Evolutionary conservation across 768 basidiomycete genomes (phyloP).

Genomic region (Pleurotus ostreatus): DNA sequence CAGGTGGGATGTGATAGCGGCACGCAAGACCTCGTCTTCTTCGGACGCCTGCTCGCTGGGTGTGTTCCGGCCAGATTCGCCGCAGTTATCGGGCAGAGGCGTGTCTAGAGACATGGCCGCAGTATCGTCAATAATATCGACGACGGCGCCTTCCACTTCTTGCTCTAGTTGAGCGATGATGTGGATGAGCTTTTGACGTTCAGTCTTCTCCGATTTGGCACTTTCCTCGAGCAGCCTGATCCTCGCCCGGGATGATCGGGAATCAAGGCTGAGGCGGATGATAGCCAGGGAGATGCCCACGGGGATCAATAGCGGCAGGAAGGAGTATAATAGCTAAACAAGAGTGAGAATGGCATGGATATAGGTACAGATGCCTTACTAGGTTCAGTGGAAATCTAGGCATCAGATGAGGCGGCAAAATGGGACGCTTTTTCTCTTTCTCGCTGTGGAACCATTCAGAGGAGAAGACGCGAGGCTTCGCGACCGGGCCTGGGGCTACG

Average conservation of each 20-base stretch:
- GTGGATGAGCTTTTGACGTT: constrained; percentile 46
- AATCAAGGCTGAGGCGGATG: constrained; percentile 52
- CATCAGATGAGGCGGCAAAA: constrained; percentile 56
- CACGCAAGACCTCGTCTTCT: background rate
- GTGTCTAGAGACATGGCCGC: constrained; percentile 19
- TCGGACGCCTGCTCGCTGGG: background rate
- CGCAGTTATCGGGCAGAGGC: constrained; percentile 4
- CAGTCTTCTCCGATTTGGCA: constrained; percentile 32
- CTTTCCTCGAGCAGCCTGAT: constrained; percentile 55
- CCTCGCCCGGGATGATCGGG: constrained; percentile 56
- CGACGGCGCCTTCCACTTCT: constrained; percentile 54
- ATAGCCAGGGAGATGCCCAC: constrained; percentile 47
- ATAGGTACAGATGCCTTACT: constrained; percentile 34
- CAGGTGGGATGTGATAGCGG: background rate
- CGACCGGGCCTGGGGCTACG: constrained; percentile 33
- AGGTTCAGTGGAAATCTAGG: constrained; percentile 66
- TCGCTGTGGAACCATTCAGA: constrained; percentile 40
- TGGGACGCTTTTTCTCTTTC: constrained; percentile 25
- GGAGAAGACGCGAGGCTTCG: constrained; percentile 36
- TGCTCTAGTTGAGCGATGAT: constrained; percentile 55
- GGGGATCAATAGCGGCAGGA: constrained; percentile 66
- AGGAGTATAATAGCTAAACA: constrained; percentile 42
- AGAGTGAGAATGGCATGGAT: background rate
- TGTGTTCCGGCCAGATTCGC: background rate
- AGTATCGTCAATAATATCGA: constrained; percentile 50